Evolutionary conservation across 2,329 filamentous ascomycete genomes (phyloP), one percentile per base, ranked within the genome.

Genomic region (Ampelomyces quisqualis): DNA sequence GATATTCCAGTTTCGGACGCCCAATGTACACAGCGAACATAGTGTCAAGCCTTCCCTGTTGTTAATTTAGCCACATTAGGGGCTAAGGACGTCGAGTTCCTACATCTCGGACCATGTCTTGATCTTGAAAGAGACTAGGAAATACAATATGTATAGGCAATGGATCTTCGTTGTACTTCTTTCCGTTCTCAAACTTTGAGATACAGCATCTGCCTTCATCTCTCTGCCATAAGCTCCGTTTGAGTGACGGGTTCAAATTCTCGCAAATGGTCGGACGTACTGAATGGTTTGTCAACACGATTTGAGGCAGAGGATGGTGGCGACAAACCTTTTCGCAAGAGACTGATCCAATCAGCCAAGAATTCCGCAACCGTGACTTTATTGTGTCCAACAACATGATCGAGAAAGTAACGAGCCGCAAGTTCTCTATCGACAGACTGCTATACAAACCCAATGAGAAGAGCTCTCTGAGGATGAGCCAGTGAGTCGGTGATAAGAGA

Each of bases 121-220:
- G 13, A 40, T 45, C 40, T 29, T 11, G 31, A 14, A 51, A 51
- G 3, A 51, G 18, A 18, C 37, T 28, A 38, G 47, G 45, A 11
- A 45, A 27, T 28, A 51, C 37, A n/a, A 51, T 20, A 20, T 48
- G 40, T 15, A 36, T 31, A 40, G 35, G 14, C 9, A 51, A n/a
- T 22, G 38, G n/a, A n/a, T n/a, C n/a, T n/a, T n/a, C n/a, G n/a
- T n/a, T n/a, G n/a, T n/a, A n/a, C n/a, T n/a, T 32, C 22, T 43
- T 40, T 40, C 21, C 28, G 10, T 44, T 7, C 8, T 41, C 21
- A 20, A 13, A 37, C 21, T 39, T 41, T 13, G 45, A 51, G 36
- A 49, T 29, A 41, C 42, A 52, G 33, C 49, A 49, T 38, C 24
- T 17, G n/a, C 42, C 49, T 38, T 29, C 41, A 44, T 52, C 45